A percentile compares a stretch with the other conserved stretches of the same genome.
phyloP scores from a whole-genome alignment of 441 rosid species.

The Mallotus repandus region DNA sequence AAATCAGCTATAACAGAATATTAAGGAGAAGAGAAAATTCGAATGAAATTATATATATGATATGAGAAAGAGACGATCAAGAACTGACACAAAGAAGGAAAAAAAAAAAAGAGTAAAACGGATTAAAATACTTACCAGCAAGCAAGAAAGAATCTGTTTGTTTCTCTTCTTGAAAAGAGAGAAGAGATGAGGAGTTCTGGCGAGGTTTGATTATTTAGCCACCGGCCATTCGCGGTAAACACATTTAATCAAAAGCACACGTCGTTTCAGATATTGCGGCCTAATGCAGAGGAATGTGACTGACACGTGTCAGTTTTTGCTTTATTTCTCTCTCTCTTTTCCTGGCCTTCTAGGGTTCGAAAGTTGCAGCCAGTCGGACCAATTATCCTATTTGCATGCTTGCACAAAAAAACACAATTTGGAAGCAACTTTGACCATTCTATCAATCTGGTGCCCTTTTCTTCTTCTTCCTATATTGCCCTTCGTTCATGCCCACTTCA shows the following conservation, averaged over 20 bases:
- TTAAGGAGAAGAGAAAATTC: too few species aligned
- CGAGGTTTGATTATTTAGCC: constrained; percentile 26
- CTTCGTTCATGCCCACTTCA: background rate
- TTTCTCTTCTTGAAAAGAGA: constrained; percentile 13
- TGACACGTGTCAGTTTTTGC: constrained; percentile 41
- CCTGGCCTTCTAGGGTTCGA: constrained; percentile 8
- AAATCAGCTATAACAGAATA: background rate
- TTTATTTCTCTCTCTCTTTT: background rate
- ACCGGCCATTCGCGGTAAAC: constrained; percentile 37
- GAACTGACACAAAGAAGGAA: background rate
- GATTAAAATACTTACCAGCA: background rate
- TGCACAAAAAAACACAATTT: constrained; percentile 41
- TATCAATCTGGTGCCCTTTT: constrained; percentile 7
- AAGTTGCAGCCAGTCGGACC: constrained; percentile 34
- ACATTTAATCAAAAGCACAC: constrained; percentile 31
- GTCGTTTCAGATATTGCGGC: constrained; percentile 61
- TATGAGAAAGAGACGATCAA: background rate
- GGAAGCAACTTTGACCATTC: constrained; percentile 49
- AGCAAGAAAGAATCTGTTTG: background rate
- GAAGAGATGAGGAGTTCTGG: constrained; percentile 16
- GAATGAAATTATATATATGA: too few species aligned
- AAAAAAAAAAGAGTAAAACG: background rate
- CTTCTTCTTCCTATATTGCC: constrained; percentile 10
- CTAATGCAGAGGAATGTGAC: constrained; percentile 57
- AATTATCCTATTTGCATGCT: constrained; percentile 63